These are phyloP conservation scores for Talaromyces wortmannii DNA, from an alignment of 495 filamentous ascomycete genomes.

Conservation along the genomic window DNA sequence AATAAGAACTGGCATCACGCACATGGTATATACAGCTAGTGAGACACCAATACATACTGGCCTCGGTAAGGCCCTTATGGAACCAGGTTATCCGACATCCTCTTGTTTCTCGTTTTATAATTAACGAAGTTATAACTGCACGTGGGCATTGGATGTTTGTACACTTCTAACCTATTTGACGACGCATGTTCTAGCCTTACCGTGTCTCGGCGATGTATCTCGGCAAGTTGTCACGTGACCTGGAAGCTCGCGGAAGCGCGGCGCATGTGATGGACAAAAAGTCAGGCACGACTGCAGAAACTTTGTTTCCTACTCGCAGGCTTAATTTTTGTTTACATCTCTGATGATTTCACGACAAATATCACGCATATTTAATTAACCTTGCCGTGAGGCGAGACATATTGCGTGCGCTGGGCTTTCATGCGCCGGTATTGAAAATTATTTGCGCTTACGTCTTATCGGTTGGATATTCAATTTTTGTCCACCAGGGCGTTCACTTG, in stretches of 20 bases:
- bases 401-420: background rate
- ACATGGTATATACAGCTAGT: no score
- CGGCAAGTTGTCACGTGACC: background rate
- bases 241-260: slow-evolving; percentile 1
- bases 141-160: no score
- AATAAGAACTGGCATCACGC: no score
- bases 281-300: slow-evolving; percentile 1
- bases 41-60: no score
- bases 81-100: no score
- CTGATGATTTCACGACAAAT: background rate
- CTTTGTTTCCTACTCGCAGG: background rate
- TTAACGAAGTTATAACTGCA: no score
- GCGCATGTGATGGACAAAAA: slow-evolving; percentile 1
- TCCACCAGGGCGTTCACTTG: slow-evolving; percentile 34
- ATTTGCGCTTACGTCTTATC: background rate
- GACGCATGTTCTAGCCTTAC: no score
- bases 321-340: background rate
- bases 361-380: background rate
- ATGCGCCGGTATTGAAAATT: background rate
- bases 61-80: no score
- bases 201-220: background rate
- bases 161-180: no score
- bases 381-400: background rate
- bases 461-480: background rate
- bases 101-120: no score